Conservation (phyloP, 1,139 yeast species). For the Saccharomyces pastorianus region DNA sequence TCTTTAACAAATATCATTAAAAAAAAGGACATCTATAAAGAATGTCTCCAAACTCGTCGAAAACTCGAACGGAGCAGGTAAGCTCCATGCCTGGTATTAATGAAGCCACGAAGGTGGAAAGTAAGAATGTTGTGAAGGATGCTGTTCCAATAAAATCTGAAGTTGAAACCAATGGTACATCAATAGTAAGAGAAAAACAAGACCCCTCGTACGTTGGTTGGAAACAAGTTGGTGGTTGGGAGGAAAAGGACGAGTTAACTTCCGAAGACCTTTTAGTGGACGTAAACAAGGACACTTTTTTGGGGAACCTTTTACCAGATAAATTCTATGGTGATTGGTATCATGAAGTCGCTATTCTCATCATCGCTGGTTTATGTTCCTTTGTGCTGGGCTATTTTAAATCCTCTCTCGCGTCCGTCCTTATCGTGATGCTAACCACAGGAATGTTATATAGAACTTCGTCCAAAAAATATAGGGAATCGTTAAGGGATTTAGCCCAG, state of each 20-base stretch:
- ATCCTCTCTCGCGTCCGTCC: conserved; percentile 73
- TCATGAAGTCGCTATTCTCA: conserved; percentile 67
- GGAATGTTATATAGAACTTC: conserved; percentile 75
- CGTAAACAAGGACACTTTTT: conserved; percentile 57
- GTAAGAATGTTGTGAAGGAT: conserved; percentile 13
- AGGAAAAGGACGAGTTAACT: conserved; percentile 54
- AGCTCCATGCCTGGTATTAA: not conserved
- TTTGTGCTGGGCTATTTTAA: conserved; percentile 74
- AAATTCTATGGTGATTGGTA: conserved; percentile 89
- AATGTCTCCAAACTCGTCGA: not conserved
- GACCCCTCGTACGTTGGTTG: conserved; percentile 77
- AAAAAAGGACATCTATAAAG: not conserved
- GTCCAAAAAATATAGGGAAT: conserved; percentile 66
- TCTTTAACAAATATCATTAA: not conserved
- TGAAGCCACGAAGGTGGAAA: not conserved
- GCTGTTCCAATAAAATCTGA: conserved; percentile 24
- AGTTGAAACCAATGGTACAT: not conserved
- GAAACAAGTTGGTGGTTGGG: conserved; percentile 91
- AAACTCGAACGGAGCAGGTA: not conserved
- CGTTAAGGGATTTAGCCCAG: conserved; percentile 70
- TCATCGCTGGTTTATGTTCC: conserved; percentile 59
- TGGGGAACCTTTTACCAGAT: conserved; percentile 66
- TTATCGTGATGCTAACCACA: conserved; percentile 53
- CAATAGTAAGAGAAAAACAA: conserved; percentile 38
- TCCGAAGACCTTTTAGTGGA: conserved; percentile 64